A percentile compares a stretch with the other conserved stretches of the same genome.
These are phyloP conservation scores for Alternaria ethzedia DNA, from an alignment of 2,329 filamentous ascomycete species.

Conservation along the genomic window DNA sequence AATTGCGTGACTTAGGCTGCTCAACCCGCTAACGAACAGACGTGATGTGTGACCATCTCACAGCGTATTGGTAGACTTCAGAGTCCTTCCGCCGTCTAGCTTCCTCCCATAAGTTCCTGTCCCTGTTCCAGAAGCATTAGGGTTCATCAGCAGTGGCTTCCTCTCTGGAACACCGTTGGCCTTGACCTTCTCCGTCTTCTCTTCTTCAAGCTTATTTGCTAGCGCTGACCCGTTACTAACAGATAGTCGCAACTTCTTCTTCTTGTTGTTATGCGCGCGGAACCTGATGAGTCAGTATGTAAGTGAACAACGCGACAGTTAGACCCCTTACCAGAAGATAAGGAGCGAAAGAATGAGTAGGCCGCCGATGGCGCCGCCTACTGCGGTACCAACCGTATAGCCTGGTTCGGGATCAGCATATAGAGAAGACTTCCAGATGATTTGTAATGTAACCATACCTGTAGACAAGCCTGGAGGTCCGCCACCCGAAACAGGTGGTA, in stretches of 20 bases:
- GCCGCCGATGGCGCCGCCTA: not conserved
- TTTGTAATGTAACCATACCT: not conserved
- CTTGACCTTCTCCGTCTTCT: too few relatives aligned
- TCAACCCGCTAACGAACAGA: not conserved
- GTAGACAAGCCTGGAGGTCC: not conserved
- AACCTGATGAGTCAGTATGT: not conserved
- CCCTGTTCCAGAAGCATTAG: not conserved
- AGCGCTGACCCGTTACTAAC: not conserved
- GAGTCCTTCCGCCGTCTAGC: not conserved
- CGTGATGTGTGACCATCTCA: not conserved
- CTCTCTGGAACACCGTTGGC: not conserved
- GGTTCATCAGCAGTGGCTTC: not conserved
- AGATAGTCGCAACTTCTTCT: not conserved
- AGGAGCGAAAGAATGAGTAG: not conserved
- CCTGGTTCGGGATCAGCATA: not conserved
- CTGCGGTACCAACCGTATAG: not conserved
- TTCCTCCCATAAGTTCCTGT: not conserved
- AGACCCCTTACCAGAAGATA: not conserved
- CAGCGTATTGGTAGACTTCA: not conserved
- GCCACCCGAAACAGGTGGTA: not conserved
- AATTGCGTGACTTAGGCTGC: not conserved
- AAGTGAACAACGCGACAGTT: accelerated
- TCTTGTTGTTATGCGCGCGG: not conserved
- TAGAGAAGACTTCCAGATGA: too few relatives aligned
- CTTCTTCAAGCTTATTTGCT: not conserved